Evolutionary conservation across 1,284 basidiomycete species (phyloP).

Genomic region (Rhizoctonia solani): DNA sequence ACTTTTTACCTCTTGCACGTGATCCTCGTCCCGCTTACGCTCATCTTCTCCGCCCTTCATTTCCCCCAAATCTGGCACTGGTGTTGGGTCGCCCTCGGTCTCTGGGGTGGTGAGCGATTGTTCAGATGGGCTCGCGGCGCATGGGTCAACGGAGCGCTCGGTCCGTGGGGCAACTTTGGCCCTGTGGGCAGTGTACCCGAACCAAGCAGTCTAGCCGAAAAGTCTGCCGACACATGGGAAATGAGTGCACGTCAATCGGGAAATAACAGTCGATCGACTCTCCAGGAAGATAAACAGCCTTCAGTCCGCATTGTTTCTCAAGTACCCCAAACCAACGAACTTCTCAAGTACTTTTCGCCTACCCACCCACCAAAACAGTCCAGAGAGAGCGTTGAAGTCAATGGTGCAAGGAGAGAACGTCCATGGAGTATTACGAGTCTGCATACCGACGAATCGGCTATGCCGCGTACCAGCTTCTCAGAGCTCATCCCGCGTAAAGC

Average conservation of each 20-base stretch:
- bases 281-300: conserved; percentile 1
- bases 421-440: conserved; percentile 6
- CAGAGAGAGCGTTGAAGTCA: conserved; percentile 13
- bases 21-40: conserved; percentile 63
- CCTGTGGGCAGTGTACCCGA: neutral
- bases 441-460: conserved; percentile 1
- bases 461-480: conserved; percentile 10
- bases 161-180: conserved; percentile 24
- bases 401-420: conserved; percentile 5
- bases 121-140: conserved; percentile 65
- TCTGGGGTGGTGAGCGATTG: conserved; percentile 70
- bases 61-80: conserved; percentile 70
- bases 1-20: conserved; percentile 76
- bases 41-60: conserved; percentile 67
- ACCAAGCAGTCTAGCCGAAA: conserved; percentile 7
- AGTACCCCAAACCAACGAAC: neutral
- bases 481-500: conserved; percentile 8
- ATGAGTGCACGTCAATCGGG: conserved; percentile 30
- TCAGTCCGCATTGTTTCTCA: neutral
- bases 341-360: neutral
- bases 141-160: conserved; percentile 62
- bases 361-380: neutral
- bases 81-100: conserved; percentile 64
- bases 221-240: conserved; percentile 34
- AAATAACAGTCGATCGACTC: conserved; percentile 12